Evolutionary conservation across 352 stramenopile species (phyloP), one percentile per base, ranked within the genome.

Genomic region (Pythium chondricola): DNA sequence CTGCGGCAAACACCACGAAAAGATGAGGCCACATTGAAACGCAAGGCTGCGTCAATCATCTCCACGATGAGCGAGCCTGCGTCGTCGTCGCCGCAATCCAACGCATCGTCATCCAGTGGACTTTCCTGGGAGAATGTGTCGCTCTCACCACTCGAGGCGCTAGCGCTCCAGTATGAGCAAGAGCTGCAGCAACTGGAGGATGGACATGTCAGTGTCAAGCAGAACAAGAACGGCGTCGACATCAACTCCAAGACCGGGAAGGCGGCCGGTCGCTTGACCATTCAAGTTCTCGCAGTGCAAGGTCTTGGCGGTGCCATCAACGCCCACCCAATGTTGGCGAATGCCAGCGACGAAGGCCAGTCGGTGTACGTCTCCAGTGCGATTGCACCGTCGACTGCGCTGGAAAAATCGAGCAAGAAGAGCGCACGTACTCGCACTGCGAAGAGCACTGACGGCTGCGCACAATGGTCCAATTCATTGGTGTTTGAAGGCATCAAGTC

Each of bases 181-280:
- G 75, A 89, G 46, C 37, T 89, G 52, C 69, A 83, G 56, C 67
- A 71, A 21, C 65, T 80, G 0, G 48, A 83, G 41, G 71, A 74
- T 26, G 61, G 55, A 18, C 58, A 71, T 16, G 53, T 58, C 2
- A 18, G 32, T 9, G 48, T 24, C 16, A 80, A 76, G 58, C 73
- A 76, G 51, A 93, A 93, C 62, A 86, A 79, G 59, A 59, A 88
- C 31, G 82, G 77, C n/a, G 69, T 93, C 25, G 82, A 93, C 48
- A 22, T 89, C 27, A 52, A 78, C 36, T 30, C 57, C 36, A 67
- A 52, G 35, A 74, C 74, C 20, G 63, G 71, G 40, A 90, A 86
- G 46, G 79, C 77, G 18, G 58, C 60, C 20, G 82, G 82, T 6
- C 46, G 59, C 20, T 48, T 88, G 24, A 61, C 42, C 7, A 63